Base-by-base conservation (phyloP, 164 flowering plant species). In the Magnolia changhungtana region DNA sequence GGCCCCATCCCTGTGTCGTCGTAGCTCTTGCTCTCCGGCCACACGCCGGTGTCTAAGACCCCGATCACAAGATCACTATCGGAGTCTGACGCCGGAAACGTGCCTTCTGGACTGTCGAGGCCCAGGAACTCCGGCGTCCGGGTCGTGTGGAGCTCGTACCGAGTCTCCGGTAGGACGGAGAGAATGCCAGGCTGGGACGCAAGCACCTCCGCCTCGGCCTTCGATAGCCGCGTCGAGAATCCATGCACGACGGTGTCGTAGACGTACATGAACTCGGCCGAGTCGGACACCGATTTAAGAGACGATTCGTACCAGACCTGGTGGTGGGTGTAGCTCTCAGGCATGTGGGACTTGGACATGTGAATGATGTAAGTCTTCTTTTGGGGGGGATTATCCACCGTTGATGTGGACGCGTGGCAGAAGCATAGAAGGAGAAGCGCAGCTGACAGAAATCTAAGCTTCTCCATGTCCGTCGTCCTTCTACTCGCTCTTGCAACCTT, bases 61-160 rank as follows among this genome's bases (percentile, higher is more conserved):
- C 96, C 98, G 16, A 95, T 52, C n/a, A 93, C 79, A 5, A 92
- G 91, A 20, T 92, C 94, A 50, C 88, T 76, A 1, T 19, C 77
- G 13, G 81, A 74, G 4, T 75, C 74, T 0, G 93, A 84, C 7
- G 81, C 78, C 10, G 93, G 89, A 1, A 83, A 3, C 52, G 81
- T 1, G 14, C 80, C 81, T 0, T 77, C 83, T 37, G 52, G 66
- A 3, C 63, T 67, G 3, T 80, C 88, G 1, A 93, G 81, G 19
- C 98, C 98, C 13, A 95, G 90, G 73, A 95, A 95, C 82, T 83
- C 85, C 0, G 99, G 99, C 0, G 97, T 84, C 31, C 96, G 81
- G 19, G 99, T 95, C 1, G 98, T 95, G 75, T 95, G 98, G 21
- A 95, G 94, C 75, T 92, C 81, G 72, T 92, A 92, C 14, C 23